Conservation (phyloP, 2,329 filamentous ascomycete species). For the Arthrobotrys entomopaga region DNA sequence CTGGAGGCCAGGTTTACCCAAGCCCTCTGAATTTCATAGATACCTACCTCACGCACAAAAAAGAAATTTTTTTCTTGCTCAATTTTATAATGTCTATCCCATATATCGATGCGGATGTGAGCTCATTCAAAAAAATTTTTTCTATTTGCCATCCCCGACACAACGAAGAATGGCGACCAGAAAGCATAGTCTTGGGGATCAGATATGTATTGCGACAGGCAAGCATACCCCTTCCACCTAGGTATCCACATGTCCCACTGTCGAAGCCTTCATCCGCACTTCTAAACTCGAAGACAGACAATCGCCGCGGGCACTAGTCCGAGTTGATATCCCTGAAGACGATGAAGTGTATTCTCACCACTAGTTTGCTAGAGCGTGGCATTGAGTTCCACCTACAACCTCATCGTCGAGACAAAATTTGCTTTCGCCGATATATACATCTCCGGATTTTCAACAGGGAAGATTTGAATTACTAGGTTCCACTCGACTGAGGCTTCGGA, state of each 20-base stretch:
- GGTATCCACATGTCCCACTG: slow-evolving; percentile 38
- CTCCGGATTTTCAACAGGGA: slow-evolving; percentile 48
- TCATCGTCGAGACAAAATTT: not conserved
- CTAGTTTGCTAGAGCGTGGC: slow-evolving; percentile 16
- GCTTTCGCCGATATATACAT: slow-evolving; percentile 32
- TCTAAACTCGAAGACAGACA: slow-evolving; percentile 8
- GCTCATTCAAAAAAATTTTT: not conserved
- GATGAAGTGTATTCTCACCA: slow-evolving; percentile 24
- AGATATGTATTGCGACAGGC: slow-evolving; percentile 26
- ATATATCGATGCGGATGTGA: slow-evolving; percentile 9
- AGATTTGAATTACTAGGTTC: not conserved
- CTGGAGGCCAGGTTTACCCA: slow-evolving; percentile 28
- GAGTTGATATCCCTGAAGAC: slow-evolving; percentile 27
- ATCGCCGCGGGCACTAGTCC: slow-evolving; percentile 25
- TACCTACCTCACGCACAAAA: slow-evolving; percentile 11
- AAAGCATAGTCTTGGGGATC: not conserved
- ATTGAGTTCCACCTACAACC: not conserved
- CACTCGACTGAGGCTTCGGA: slow-evolving; percentile 13
- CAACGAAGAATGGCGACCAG: slow-evolving; percentile 15
- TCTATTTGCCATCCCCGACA: slow-evolving; percentile 18
- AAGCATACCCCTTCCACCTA: slow-evolving; percentile 30
- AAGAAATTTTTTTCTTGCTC: slow-evolving; percentile 19
- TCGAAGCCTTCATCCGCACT: slow-evolving; percentile 30
- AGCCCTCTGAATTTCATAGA: slow-evolving; percentile 3
- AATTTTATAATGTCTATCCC: slow-evolving; percentile 33